Evolutionary conservation across 1,284 basidiomycete species (phyloP).

Genomic region (Ceratobasidium sp.): DNA sequence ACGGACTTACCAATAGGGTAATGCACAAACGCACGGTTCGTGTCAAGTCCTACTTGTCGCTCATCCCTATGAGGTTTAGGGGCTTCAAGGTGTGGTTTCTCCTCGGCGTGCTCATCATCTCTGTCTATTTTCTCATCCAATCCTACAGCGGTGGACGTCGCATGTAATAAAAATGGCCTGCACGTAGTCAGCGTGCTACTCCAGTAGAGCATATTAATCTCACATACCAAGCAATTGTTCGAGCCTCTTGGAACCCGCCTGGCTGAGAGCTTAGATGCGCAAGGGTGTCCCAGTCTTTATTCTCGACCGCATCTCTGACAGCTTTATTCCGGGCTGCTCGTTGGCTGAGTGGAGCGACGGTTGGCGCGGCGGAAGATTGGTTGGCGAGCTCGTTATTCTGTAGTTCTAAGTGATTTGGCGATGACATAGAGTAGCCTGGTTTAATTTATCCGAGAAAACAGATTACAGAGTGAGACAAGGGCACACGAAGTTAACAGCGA

Average conservation of each 20-base stretch:
- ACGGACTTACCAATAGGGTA: conserved; percentile 81
- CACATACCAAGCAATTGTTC: conserved; percentile 71
- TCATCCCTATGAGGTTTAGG: conserved; percentile 76
- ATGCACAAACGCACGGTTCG: conserved; percentile 88
- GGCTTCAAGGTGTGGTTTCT: neutral
- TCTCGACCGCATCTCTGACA: conserved; percentile 30
- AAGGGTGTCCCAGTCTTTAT: conserved; percentile 65
- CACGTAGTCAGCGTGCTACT: conserved; percentile 42
- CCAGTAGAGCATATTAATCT: conserved; percentile 48
- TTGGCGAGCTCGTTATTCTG: neutral
- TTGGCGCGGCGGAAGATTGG: neutral
- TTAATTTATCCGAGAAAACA: neutral
- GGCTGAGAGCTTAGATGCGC: conserved; percentile 67
- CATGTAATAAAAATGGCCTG: conserved; percentile 31
- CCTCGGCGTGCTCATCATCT: conserved; percentile 7
- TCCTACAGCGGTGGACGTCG: conserved; percentile 6
- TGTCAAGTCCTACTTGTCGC: conserved; percentile 87
- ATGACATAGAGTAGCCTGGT: neutral
- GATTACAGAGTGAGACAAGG: neutral
- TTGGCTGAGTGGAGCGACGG: neutral
- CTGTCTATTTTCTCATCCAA: neutral
- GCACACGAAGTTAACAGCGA: neutral
- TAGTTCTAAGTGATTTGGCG: neutral
- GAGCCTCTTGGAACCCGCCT: conserved; percentile 73
- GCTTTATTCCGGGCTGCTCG: conserved; percentile 21